These are phyloP conservation scores for Pythium apleroticum DNA, from an alignment of 352 stramenopile species.

Conservation along the genomic window DNA sequence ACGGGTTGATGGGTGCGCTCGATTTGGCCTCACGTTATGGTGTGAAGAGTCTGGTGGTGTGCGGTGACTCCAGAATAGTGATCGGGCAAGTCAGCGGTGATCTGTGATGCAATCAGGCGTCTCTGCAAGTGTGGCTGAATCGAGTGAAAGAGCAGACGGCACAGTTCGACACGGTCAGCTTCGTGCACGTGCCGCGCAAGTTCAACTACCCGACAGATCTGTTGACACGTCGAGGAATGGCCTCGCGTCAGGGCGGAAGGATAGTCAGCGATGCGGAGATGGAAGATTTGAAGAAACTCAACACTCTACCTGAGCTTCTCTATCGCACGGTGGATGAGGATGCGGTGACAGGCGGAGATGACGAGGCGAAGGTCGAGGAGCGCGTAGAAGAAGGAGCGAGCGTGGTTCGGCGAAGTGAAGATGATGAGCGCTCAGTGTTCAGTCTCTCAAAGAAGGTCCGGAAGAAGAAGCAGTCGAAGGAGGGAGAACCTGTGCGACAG, in stretches of 20 bases:
- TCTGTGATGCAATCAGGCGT: constrained; percentile 5
- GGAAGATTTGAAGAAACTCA: constrained; percentile 7
- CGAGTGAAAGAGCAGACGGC: neutral
- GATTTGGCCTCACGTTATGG: neutral
- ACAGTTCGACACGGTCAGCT: neutral
- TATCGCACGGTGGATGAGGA: constrained; percentile 1
- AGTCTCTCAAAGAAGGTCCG: neutral
- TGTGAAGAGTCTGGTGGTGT: constrained; percentile 18
- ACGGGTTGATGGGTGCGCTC: constrained; percentile 4
- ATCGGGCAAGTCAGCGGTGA: constrained; percentile 11
- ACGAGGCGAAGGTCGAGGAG: no score
- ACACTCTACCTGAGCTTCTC: constrained; percentile 1
- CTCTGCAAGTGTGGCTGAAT: constrained; percentile 1
- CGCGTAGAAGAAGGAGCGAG: no score
- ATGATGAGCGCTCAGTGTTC: neutral
- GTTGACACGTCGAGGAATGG: constrained; percentile 5
- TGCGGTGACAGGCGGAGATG: neutral
- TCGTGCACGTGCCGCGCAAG: constrained; percentile 3
- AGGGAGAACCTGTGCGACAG: no score
- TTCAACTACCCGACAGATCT: constrained; percentile 12
- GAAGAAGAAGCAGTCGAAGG: neutral
- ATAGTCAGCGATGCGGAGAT: neutral
- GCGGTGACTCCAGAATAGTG: constrained; percentile 22
- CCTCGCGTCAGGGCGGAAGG: neutral
- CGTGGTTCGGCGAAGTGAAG: no score